A percentile compares a stretch with the other conserved stretches of the same genome.
These are phyloP conservation scores for Phytophthora litchii DNA, from an alignment of 352 stramenopile species.

Conservation along the genomic window DNA sequence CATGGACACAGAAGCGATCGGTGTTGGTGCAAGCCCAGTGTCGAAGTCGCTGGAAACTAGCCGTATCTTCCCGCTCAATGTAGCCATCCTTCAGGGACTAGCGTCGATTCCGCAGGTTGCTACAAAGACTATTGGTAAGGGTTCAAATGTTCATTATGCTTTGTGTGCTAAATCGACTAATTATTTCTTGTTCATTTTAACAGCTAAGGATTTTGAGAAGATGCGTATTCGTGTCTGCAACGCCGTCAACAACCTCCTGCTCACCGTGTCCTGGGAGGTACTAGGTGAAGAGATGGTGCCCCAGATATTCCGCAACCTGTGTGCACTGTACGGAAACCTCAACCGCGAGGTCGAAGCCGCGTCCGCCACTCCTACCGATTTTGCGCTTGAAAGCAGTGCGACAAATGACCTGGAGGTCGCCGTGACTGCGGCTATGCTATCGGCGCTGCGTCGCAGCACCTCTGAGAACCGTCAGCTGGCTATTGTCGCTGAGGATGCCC, in stretches of 20 bases:
- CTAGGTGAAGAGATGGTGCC: constrained; percentile 61
- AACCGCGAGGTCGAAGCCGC: constrained; percentile 44
- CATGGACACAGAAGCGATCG: constrained; percentile 49
- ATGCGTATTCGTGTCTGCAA: constrained; percentile 86
- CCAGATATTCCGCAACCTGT: constrained; percentile 82
- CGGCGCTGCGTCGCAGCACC: constrained; percentile 65
- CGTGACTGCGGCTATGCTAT: constrained; percentile 75
- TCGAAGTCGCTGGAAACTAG: constrained; percentile 50
- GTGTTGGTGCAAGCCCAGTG: constrained; percentile 24
- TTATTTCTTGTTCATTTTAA: constrained; percentile 6
- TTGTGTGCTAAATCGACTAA: constrained; percentile 8
- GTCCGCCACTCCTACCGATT: constrained; percentile 32
- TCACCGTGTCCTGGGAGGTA: constrained; percentile 59
- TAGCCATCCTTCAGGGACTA: constrained; percentile 77
- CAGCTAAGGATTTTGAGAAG: constrained; percentile 73
- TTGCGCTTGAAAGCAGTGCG: constrained; percentile 40
- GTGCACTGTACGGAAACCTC: constrained; percentile 73
- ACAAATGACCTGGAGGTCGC: constrained; percentile 73
- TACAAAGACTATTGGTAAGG: constrained; percentile 52
- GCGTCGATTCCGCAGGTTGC: constrained; percentile 70
- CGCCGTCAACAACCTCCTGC: constrained; percentile 83
- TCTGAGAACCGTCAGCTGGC: constrained; percentile 57
- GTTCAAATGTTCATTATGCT: neutral
- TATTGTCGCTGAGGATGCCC: constrained; percentile 64
- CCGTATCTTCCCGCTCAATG: constrained; percentile 57